Conservation (phyloP, 441 rosid genomes). For the Euphorbia neoarborescens region DNA sequence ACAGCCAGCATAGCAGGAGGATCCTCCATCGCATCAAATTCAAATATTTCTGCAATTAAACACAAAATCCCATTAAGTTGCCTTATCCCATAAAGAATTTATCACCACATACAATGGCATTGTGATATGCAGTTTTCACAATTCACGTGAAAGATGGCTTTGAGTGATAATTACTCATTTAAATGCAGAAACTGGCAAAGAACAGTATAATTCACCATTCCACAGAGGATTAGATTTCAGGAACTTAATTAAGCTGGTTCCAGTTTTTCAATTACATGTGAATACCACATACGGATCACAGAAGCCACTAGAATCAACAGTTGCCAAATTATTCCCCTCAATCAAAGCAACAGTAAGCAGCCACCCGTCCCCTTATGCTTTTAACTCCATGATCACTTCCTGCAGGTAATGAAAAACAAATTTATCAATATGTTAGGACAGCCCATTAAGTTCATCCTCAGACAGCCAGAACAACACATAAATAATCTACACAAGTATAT, state of each 20-base stretch:
- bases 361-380: conserved; percentile 98
- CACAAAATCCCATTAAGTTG: conserved; percentile 13
- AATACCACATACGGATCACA: conserved; percentile 92
- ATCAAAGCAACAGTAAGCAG: conserved; percentile 83
- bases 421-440: neutral
- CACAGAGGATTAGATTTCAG: conserved; percentile 78
- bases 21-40: conserved; percentile 94
- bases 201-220: conserved; percentile 60
- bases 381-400: conserved; percentile 92
- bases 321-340: conserved; percentile 79
- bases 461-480: neutral
- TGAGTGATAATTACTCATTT: neutral
- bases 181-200: conserved; percentile 16
- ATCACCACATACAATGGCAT: conserved; percentile 2
- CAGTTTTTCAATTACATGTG: conserved; percentile 75
- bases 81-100: conserved; percentile 7
- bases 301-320: conserved; percentile 82
- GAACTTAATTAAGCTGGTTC: conserved; percentile 92
- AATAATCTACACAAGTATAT: too few relatives aligned
- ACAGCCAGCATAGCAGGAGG: conserved; percentile 88
- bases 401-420: conserved; percentile 25
- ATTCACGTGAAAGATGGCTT: conserved; percentile 1
- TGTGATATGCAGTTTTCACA: conserved; percentile 3
- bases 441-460: neutral
- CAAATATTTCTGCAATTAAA: conserved; percentile 75